These are phyloP conservation scores for Wickerhamiella sergipiensis DNA, from an alignment of 805 yeast species.

Conservation along the genomic window DNA sequence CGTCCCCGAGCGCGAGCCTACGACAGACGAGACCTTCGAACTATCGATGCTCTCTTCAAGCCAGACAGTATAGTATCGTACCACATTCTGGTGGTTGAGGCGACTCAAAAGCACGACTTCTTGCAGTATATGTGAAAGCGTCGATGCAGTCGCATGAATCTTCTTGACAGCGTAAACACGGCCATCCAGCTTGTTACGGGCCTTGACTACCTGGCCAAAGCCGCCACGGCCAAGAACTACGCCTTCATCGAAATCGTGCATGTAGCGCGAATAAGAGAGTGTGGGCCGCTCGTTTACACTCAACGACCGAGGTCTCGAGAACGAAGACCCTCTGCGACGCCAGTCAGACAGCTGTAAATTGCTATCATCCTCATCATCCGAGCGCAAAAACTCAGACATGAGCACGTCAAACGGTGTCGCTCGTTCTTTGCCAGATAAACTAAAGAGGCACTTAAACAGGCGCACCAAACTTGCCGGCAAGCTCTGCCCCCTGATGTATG, in stretches of 20 bases:
- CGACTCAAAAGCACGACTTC: conserved; percentile 90
- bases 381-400: conserved; percentile 70
- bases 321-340: neutral
- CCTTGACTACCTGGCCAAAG: conserved; percentile 97
- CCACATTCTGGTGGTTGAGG: conserved; percentile 89
- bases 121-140: conserved; percentile 60
- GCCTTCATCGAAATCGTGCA: conserved; percentile 88
- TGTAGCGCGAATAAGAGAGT: conserved; percentile 51
- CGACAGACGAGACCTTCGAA: neutral
- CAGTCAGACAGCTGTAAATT: neutral
- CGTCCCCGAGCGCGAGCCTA: neutral
- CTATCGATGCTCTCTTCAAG: conserved; percentile 50
- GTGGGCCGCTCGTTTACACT: neutral
- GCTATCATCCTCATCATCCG: conserved; percentile 21
- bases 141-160: conserved; percentile 43
- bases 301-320: neutral
- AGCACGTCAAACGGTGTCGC: conserved; percentile 74
- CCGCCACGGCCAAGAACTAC: conserved; percentile 89
- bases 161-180: conserved; percentile 90
- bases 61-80: conserved; percentile 96
- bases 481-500: conserved; percentile 37
- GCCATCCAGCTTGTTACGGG: conserved; percentile 85
- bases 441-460: conserved; percentile 13
- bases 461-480: conserved; percentile 40
- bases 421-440: conserved; percentile 44